A percentile compares a stretch with the other conserved stretches of the same genome.
Conservation (phyloP, 1,284 basidiomycete species). For the Fomitopsis palustris region DNA sequence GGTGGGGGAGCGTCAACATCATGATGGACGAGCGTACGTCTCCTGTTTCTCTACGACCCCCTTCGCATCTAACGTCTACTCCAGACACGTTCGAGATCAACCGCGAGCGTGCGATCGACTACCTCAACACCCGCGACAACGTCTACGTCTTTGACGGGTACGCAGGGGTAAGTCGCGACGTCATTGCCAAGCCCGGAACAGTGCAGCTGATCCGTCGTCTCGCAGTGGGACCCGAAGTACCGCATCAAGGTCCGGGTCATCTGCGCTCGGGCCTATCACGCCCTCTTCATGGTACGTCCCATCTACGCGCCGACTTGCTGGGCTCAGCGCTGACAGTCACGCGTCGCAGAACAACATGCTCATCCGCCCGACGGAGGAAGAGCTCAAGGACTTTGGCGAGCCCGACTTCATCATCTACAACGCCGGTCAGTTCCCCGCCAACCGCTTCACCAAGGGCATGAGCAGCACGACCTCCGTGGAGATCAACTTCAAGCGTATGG, state of each 20-base stretch:
- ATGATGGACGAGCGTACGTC: slow-evolving; percentile 94
- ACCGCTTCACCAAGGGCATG: slow-evolving; percentile 99
- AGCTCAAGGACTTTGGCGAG: slow-evolving; percentile 94
- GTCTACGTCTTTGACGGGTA: slow-evolving; percentile 99
- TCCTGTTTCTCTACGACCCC: not conserved
- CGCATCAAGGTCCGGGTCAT: slow-evolving; percentile 99
- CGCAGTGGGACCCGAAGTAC: slow-evolving; percentile 96
- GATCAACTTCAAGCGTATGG: slow-evolving; percentile 99
- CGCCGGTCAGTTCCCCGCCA: slow-evolving; percentile 99
- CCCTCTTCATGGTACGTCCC: slow-evolving; percentile 92
- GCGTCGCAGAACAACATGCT: slow-evolving; percentile 90
- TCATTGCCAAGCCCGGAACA: not conserved
- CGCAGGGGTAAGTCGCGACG: slow-evolving; percentile 65
- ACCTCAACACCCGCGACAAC: slow-evolving; percentile 97
- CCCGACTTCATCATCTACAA: slow-evolving; percentile 99
- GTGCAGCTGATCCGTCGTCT: slow-evolving; percentile 4
- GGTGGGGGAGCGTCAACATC: slow-evolving; percentile 99
- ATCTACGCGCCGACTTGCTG: slow-evolving; percentile 3
- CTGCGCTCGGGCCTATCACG: slow-evolving; percentile 98
- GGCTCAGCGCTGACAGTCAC: slow-evolving; percentile 6
- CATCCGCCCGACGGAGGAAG: slow-evolving; percentile 94
- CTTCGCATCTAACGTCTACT: not conserved
- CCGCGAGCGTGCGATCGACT: slow-evolving; percentile 99
- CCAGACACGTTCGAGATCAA: slow-evolving; percentile 99
- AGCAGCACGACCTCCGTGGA: slow-evolving; percentile 98